Evolutionary conservation across 352 stramenopile genomes (phyloP), one percentile per base, ranked within the genome.

Genomic region (Phytophthora vignae): DNA sequence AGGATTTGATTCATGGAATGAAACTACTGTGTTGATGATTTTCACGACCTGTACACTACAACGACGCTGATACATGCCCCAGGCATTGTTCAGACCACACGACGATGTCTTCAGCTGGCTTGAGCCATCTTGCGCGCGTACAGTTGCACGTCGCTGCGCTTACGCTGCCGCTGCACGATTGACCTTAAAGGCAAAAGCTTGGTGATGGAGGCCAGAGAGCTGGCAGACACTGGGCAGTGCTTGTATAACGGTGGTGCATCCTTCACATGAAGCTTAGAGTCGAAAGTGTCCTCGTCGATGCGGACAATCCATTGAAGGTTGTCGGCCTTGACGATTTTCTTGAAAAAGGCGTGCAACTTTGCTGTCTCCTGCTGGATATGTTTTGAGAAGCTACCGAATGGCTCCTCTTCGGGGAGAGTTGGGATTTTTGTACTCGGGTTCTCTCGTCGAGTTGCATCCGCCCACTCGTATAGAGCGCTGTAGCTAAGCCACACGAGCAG

Each of bases 381-480:
- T 56, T 87, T 78, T 29, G 78, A 83, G 49, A 87, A 85, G 61
- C 76, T 84, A n/a, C 78, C 81, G 31, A 88, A 88, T 14, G 86
- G 60, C 64, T 87, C 76, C 74, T 88, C 84, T 55, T 84, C 77
- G 14, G 78, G 78, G 29, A 90, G 63, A 63, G 87, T 79, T 5
- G 83, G 83, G 44, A 90, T 85, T 36, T 84, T 75, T 10, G 19
- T 15, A 22, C 54, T 42, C 5, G 42, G 31, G 11, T 59, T 74
- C 6, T 59, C 55, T 42, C 15, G 21, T 25, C 69, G 54, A 22
- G 60, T 49, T 9, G 42, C 31, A 29, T 65, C 54, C 10, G 27
- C 60, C 67, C 67, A 74, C 6, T 57, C 33, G 27, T 61, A 66
- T 2, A 74, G 25, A 15, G 29, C 17, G 21, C 36, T 69, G 38